A percentile compares a stretch with the other conserved stretches of the same genome.
These are phyloP conservation scores for Mycena kentingensis DNA, from an alignment of 768 basidiomycete genomes.

Conservation along the genomic window DNA sequence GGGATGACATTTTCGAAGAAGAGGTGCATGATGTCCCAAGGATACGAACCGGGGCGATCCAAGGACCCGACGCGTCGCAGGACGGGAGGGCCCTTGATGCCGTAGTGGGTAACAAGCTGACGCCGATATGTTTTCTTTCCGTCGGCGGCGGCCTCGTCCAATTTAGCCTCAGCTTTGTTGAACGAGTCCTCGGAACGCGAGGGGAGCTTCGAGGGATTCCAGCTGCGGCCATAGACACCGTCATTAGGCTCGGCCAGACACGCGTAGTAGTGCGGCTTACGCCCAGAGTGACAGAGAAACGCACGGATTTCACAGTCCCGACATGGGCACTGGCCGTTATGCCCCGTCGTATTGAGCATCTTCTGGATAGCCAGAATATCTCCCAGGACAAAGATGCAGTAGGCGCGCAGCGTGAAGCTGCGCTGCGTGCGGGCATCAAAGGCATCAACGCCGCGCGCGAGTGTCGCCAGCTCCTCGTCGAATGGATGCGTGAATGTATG, in stretches of 20 bases:
- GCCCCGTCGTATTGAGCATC: slow-evolving; percentile 37
- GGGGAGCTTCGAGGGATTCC: slow-evolving; percentile 30
- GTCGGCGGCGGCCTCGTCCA: slow-evolving; percentile 7
- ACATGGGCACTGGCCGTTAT: slow-evolving; percentile 37
- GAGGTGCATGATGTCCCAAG: slow-evolving; percentile 51
- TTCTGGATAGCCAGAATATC: slow-evolving; percentile 39
- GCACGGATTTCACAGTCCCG: slow-evolving; percentile 36
- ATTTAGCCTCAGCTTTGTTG: slow-evolving; percentile 27
- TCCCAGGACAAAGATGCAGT: slow-evolving; percentile 29
- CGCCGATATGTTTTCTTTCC: slow-evolving; percentile 25
- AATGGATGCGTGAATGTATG: background rate
- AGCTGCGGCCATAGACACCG: background rate
- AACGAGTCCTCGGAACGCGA: slow-evolving; percentile 41
- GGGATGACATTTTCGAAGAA: slow-evolving; percentile 42
- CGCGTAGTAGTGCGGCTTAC: slow-evolving; percentile 26
- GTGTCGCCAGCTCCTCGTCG: slow-evolving; percentile 2
- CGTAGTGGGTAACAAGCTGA: slow-evolving; percentile 26
- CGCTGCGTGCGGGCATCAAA: slow-evolving; percentile 25
- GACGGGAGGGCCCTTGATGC: slow-evolving; percentile 32
- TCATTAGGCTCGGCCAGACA: slow-evolving; percentile 24
- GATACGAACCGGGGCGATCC: slow-evolving; percentile 33
- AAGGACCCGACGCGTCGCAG: slow-evolving; percentile 31
- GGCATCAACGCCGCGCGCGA: slow-evolving; percentile 21
- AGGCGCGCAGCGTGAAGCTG: slow-evolving; percentile 29
- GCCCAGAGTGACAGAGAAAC: slow-evolving; percentile 22